Evolutionary conservation across 176 grass and related monocot species (phyloP), one percentile per base, ranked within the genome.

Genomic region (Areca catechu): DNA sequence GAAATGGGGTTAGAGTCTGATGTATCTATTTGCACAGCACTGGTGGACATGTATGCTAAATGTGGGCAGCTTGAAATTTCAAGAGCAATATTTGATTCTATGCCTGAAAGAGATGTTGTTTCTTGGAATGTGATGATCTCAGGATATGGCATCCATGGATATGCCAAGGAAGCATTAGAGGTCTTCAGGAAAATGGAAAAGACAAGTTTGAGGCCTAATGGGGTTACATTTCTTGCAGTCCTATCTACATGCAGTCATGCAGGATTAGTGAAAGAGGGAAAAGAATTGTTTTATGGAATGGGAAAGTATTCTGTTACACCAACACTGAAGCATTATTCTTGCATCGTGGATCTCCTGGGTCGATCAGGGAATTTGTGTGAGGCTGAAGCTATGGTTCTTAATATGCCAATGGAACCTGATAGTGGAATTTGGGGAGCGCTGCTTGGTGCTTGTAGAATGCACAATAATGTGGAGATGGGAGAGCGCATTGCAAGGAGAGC

Each of bases 81-180:
- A 61, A 75, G 82, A 76, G 29, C 23, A 23, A 25, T 82, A 55
- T 90, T 85, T 67, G 67, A 85, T 73, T 85, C 71, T 57, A 79
- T 90, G 78, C 47, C 80, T 50, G 65, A 79, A 54, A 79, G 17
- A n/a, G 86, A 90, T 79, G 63, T 63, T 65, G 78, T 90, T 65
- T 64, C 82, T 20, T 90, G 86, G 86, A 90, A 90, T 54, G 86
- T 82, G 21, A 90, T 90, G 82, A 82, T 90, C 58, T 82, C 86
- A 54, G 82, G 81, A 7, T 90, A 90, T 37, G 78, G 86, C 25
- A 90, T 89, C 62, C 77, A 89, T 85, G 82, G 86, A 0, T 50
- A 76, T 66, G 75, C 48, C 24, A 76, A 76, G 67, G 63, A 85
- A 70, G 78, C 86, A 70, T 60, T 90, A 24, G 20, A 76, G 22